phyloP scores from a whole-genome alignment of 2,329 filamentous ascomycete species.

The Leptographium procerum region DNA sequence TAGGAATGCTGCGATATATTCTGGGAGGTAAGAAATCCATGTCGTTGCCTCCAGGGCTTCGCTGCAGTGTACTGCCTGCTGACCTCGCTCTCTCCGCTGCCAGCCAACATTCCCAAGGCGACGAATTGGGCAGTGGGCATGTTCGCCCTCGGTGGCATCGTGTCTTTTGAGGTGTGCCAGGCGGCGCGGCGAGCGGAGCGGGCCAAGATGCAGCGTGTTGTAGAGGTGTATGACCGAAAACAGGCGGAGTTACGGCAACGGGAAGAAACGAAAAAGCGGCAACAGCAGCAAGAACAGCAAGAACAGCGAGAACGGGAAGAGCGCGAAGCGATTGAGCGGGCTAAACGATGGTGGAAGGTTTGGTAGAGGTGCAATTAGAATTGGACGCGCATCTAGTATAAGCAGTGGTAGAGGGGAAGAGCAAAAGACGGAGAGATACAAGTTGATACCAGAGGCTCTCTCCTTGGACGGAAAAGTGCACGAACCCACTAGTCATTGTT shows the following conservation, averaged over 20 bases:
- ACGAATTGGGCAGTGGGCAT: constrained; percentile 79
- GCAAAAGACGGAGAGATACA: not conserved
- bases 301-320: constrained; percentile 18
- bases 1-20: constrained; percentile 64
- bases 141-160: constrained; percentile 58
- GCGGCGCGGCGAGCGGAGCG: constrained; percentile 62
- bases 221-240: constrained; percentile 69
- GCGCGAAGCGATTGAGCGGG: constrained; percentile 17
- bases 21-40: constrained; percentile 47
- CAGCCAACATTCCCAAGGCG: constrained; percentile 51
- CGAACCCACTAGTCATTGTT: too few relatives aligned
- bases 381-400: not conserved
- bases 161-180: constrained; percentile 77
- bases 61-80: not conserved
- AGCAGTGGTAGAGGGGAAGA: not conserved
- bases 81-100: not conserved
- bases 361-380: constrained; percentile 28
- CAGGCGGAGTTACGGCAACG: constrained; percentile 43
- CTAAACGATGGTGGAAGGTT: constrained; percentile 38
- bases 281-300: constrained; percentile 8
- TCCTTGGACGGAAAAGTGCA: too few relatives aligned
- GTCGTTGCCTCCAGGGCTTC: not conserved
- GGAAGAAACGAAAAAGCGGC: constrained; percentile 39
- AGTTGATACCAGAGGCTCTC: too few relatives aligned
- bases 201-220: constrained; percentile 71